Evolutionary conservation across 2,329 filamentous ascomycete genomes (phyloP).

Genomic region (Exophiala aquamarina): DNA sequence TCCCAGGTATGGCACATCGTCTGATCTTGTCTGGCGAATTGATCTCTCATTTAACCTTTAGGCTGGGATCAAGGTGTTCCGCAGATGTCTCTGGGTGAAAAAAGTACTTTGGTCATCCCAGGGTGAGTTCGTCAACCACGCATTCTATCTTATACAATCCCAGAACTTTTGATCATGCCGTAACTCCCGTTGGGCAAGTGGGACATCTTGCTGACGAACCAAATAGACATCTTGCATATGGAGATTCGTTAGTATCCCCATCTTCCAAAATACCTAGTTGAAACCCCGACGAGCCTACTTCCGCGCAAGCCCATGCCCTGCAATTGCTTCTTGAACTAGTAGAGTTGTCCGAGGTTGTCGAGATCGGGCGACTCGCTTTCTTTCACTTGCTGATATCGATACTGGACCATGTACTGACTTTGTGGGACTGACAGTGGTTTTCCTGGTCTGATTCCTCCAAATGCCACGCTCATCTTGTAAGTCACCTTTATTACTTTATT

Average conservation of each 20-base stretch:
- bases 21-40: no score
- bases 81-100: conserved; percentile 88
- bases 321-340: no score
- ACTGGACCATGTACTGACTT: conserved; percentile 11
- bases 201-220: conserved; percentile 8
- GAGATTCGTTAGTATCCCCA: conserved; percentile 36
- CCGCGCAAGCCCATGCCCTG: no score
- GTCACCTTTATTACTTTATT: conserved; percentile 43
- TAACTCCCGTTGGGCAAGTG: conserved; percentile 1
- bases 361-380: no score
- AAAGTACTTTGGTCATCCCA: conserved; percentile 78
- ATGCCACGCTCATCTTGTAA: conserved; percentile 80
- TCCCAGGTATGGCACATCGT: conserved; percentile 78
- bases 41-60: conserved; percentile 42
- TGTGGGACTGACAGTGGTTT: conserved; percentile 61
- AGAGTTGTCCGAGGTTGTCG: no score
- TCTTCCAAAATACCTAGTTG: no score
- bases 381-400: conserved; percentile 14
- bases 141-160: neutral
- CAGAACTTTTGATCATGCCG: neutral
- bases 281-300: neutral
- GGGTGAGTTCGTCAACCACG: conserved; percentile 52
- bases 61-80: conserved; percentile 84
- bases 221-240: conserved; percentile 35
- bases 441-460: conserved; percentile 72